Base-by-base conservation (phyloP, 75 land plant genomes). In the Cupressus sempervirens region DNA sequence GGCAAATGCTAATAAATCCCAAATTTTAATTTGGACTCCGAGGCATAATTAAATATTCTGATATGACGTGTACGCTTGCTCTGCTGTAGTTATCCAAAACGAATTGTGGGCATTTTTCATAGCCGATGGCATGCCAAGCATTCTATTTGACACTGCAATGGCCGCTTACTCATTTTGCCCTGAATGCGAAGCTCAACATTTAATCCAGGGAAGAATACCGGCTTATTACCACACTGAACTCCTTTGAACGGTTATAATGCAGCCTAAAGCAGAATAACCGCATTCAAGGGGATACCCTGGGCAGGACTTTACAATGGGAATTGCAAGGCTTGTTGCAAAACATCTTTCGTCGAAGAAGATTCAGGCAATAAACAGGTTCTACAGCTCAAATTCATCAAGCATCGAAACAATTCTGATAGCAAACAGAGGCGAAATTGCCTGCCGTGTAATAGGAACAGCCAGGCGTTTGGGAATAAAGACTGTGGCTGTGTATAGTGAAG, bases 381-480 rank as follows among this genome's bases (percentile, higher is more conserved):
- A 34, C 65, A 82, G 32, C 65, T 79, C 81, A 43, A 9, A 18
- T 0, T 20, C 83, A 50, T 38, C 38, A 73, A 36, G 77, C 32
- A 94, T 94, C 3, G 90, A 93, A 89, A 97, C 96, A 91, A 97
- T 97, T 23, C 85, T 97, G 86, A 88, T 97, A 26, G 99, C 99
- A 20, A 97, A 97, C 91, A 85, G 99, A 84, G 99, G 99, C 29
- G 99, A 97, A 85, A 97, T 97, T 38, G 99, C 99, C 1, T 94
- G 96, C 91, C 84, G 99, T 30, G 91, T 97, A 70, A 97, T 96
- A 35, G 84, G 93, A 67, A 97, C 97, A 1, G 96, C 99, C 4
- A 87, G 87, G 92, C 83, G 91, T 13, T 84, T 97, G 23, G 99
- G 99, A 23, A 89, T 97, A 43, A 90, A 82, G 40, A 93, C 97